Base-by-base conservation (phyloP, 306 rosid genomes). In the Trifolium repens region DNA sequence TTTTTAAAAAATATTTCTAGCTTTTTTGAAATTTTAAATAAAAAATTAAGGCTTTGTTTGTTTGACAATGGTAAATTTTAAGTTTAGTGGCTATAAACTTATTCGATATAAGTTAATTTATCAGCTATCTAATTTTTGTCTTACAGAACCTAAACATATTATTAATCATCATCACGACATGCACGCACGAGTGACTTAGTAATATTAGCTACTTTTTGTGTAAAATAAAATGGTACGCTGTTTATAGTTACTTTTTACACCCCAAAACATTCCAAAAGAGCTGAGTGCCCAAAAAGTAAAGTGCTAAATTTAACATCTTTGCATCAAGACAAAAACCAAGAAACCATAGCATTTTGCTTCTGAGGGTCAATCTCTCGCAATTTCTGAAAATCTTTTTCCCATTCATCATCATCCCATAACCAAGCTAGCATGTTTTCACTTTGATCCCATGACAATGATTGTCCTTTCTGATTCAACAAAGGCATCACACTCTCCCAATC, bases 361-460 rank as follows among this genome's bases (percentile, higher is more conserved):
- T 67, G 10, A 22, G 19, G 30, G 1, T 64, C 80, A 24, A 58
- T 32, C 26, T 78, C 81, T 57, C 40, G 69, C 10, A 66, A 47
- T 3, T 54, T 43, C 26, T 72, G 62, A 64, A 44, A 47, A 71
- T 65, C 78, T 10, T 61, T 50, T 34, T 76, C 89, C 82, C 49
- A 65, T 7, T 81, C 63, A 66, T 84, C 81, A 68, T 78, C 85
- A 1, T 81, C 79, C 88, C 85, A 86, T 10, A 86, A 49, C 87
- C 82, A 83, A 1, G 82, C 66, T 2, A 85, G 35, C 22, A 71
- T 17, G 15, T 37, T 76, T 14, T 84, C 85, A 9, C 40, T 73
- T 12, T 74, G 75, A 1, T 50, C 69, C 72, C 30, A 22, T 2
- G 65, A 69, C 9, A 43, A 67, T 1, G 79, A 26, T 70, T 57